Conservation (phyloP, 768 basidiomycete species). For the Agaricus sinodeliciosus region DNA sequence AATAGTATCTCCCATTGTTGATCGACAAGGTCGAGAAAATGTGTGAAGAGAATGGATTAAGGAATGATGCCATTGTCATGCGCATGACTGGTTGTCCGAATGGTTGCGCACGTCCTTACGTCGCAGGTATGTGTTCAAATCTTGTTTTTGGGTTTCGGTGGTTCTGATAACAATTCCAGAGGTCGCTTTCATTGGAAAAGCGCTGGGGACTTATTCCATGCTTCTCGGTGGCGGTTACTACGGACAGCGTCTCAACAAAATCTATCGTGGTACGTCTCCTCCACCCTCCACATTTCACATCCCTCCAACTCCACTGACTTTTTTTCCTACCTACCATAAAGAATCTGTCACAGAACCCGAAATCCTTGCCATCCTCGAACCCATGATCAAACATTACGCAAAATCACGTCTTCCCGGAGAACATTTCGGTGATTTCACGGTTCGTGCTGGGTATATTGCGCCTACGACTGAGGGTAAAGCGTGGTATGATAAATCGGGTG, state of each 20-base stretch:
- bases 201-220: conserved; percentile 89
- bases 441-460: conserved; percentile 86
- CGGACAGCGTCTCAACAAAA: conserved; percentile 93
- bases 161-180: conserved; percentile 37
- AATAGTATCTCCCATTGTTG: conserved; percentile 83
- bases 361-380: conserved; percentile 80
- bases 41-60: conserved; percentile 86
- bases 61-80: conserved; percentile 96
- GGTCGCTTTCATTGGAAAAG: conserved; percentile 95
- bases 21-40: conserved; percentile 94
- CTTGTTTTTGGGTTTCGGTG: neutral
- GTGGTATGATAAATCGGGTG: conserved; percentile 85
- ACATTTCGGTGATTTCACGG: conserved; percentile 92
- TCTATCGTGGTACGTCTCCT: conserved; percentile 63
- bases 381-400: conserved; percentile 95
- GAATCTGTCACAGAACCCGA: conserved; percentile 88
- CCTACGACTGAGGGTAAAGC: conserved; percentile 75
- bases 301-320: neutral
- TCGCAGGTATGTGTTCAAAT: conserved; percentile 53
- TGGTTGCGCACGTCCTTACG: conserved; percentile 88
- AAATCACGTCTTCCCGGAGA: conserved; percentile 83
- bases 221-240: conserved; percentile 93
- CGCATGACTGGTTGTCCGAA: conserved; percentile 98
- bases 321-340: conserved; percentile 18
- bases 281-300: neutral